These are phyloP conservation scores for Nemania serpens DNA, from an alignment of 2,329 filamentous ascomycete genomes.

Conservation along the genomic window DNA sequence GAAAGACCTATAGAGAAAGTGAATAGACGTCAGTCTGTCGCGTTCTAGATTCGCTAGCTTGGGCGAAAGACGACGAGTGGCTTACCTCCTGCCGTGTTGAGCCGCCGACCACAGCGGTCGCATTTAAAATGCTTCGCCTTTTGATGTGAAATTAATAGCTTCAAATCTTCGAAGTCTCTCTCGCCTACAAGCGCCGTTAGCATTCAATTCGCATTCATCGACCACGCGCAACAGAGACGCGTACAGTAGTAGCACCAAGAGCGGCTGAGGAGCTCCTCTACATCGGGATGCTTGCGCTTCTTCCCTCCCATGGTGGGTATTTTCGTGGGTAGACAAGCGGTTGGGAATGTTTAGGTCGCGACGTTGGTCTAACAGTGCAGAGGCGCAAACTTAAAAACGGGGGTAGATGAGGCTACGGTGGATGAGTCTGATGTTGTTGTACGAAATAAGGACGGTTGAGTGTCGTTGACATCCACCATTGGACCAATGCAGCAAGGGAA, in stretches of 20 bases:
- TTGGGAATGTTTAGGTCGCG: background rate
- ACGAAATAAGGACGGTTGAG: background rate
- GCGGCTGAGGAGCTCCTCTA: constrained; percentile 85
- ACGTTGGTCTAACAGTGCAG: background rate
- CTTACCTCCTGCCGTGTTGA: constrained; percentile 94
- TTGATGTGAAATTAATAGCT: constrained; percentile 95
- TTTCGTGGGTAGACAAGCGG: background rate
- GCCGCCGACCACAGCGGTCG: constrained; percentile 80
- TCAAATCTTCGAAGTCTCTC: constrained; percentile 95
- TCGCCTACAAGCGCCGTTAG: constrained; percentile 60
- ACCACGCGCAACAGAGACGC: constrained; percentile 30
- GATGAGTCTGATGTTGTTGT: background rate
- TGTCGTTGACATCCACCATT: too few species aligned
- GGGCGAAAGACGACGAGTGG: constrained; percentile 17
- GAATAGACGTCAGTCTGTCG: constrained; percentile 7
- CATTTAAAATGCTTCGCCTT: constrained; percentile 99
- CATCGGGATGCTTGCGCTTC: constrained; percentile 81
- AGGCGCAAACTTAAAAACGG: background rate
- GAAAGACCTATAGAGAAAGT: constrained; percentile 68
- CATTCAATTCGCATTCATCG: constrained; percentile 24
- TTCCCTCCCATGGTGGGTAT: constrained; percentile 76
- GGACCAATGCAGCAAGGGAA: too few species aligned
- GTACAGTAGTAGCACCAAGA: constrained; percentile 98
- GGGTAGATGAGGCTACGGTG: background rate
- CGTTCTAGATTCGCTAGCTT: background rate